A percentile compares a stretch with the other conserved stretches of the same genome.
Evolutionary conservation across 108 stramenopile genomes (phyloP).

Genomic region (Cyclotella sp.): DNA sequence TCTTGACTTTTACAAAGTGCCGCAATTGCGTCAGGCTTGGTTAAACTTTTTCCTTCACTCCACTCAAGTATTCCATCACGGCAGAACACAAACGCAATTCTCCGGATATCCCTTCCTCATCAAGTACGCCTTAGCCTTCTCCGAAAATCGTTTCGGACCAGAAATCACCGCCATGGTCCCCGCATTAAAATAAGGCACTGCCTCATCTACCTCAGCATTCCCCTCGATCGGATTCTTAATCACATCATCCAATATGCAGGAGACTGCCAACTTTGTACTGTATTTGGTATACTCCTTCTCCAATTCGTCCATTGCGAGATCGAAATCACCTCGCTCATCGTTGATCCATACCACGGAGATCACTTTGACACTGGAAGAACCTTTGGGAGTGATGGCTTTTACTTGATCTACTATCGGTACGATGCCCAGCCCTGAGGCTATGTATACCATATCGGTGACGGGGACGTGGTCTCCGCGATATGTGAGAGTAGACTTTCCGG

Average conservation of each 20-base stretch:
- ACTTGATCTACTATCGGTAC: conserved; percentile 76
- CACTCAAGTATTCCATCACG: conserved; percentile 25
- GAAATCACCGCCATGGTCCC: conserved; percentile 82
- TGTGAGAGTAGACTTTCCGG: conserved; percentile 56
- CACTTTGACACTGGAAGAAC: conserved; percentile 62
- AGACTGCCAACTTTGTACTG: conserved; percentile 73
- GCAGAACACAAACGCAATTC: conserved; percentile 74
- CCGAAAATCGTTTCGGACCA: conserved; percentile 64
- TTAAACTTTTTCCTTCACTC: not conserved
- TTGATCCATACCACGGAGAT: conserved; percentile 74
- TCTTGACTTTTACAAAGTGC: not conserved
- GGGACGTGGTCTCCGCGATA: conserved; percentile 73
- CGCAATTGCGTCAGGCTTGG: not conserved
- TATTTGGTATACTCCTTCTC: conserved; percentile 75
- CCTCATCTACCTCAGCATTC: conserved; percentile 60
- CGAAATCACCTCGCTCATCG: conserved; percentile 64
- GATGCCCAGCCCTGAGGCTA: conserved; percentile 68
- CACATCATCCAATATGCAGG: conserved; percentile 65
- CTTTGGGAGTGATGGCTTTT: conserved; percentile 60
- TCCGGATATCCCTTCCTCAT: conserved; percentile 71
- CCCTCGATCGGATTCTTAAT: conserved; percentile 57
- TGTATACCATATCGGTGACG: conserved; percentile 76
- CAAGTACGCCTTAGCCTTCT: conserved; percentile 62
- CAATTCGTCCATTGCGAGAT: conserved; percentile 65
- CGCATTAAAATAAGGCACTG: conserved; percentile 68